These are phyloP conservation scores for Prunus mongolica DNA, from an alignment of 306 rosid genomes.

Conservation along the genomic window DNA sequence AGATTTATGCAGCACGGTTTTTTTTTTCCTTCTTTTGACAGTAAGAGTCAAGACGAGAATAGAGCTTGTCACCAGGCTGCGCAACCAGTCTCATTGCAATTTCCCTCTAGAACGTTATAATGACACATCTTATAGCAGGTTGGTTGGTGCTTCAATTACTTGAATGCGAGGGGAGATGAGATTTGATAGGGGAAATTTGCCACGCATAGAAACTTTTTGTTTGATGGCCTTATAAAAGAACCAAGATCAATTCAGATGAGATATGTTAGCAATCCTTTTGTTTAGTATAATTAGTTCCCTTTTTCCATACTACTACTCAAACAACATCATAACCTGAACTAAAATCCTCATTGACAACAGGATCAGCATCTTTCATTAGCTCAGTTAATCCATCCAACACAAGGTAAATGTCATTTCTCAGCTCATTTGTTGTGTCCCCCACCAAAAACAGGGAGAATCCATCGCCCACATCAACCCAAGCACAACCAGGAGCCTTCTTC, in stretches of 20 bases:
- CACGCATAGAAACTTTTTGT: background rate
- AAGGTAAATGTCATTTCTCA: constrained; percentile 35
- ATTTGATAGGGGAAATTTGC: no score
- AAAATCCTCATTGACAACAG: constrained; percentile 26
- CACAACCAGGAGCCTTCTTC: constrained; percentile 70
- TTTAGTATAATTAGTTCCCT: constrained; percentile 21
- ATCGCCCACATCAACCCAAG: constrained; percentile 69
- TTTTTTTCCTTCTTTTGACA: no score
- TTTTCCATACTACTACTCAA: constrained; percentile 30
- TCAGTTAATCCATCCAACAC: constrained; percentile 65
- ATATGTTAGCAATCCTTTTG: background rate
- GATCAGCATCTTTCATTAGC: constrained; percentile 56
- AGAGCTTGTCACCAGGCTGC: no score
- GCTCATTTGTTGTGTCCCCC: constrained; percentile 61
- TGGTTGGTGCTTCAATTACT: no score
- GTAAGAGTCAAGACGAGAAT: no score
- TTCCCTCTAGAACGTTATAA: no score
- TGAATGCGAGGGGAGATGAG: no score
- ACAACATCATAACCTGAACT: constrained; percentile 27
- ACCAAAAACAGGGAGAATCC: constrained; percentile 58
- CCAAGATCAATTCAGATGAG: background rate
- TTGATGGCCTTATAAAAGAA: background rate
- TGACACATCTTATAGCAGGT: no score
- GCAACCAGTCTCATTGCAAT: no score
- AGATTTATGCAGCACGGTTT: no score